A percentile compares a stretch with the other conserved stretches of the same genome.
phyloP scores from a whole-genome alignment of 73 alveolate genomes.

The Tetrahymena malaccensis region DNA sequence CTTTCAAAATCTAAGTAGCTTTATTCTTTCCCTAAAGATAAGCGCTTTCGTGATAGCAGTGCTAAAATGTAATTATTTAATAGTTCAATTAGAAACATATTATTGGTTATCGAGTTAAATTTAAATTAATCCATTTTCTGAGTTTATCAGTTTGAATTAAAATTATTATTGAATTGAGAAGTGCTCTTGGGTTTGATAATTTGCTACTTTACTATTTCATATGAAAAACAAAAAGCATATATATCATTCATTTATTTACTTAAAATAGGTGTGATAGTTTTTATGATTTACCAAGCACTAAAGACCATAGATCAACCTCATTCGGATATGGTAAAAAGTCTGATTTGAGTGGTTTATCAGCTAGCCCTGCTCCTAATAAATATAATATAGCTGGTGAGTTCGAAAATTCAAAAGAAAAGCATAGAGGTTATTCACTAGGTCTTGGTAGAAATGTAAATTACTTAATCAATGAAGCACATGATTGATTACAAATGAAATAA shows the following conservation, averaged over 20 bases:
- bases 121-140: too few species aligned
- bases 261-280: not conserved
- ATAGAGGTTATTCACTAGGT: not conserved
- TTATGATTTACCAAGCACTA: slow-evolving; percentile 28
- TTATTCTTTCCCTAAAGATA: slow-evolving; percentile 15
- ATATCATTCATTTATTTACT: too few species aligned
- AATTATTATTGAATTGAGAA: too few species aligned
- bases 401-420: not conserved
- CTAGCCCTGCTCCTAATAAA: not conserved
- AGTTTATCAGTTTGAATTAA: too few species aligned
- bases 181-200: too few species aligned
- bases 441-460: not conserved
- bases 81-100: not conserved
- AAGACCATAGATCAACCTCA: not conserved
- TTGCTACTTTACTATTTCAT: too few species aligned
- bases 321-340: slow-evolving; percentile 4
- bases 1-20: slow-evolving; percentile 35
- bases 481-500: not conserved
- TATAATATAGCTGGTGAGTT: not conserved
- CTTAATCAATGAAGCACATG: not conserved
- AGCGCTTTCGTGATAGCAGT: slow-evolving; percentile 8
- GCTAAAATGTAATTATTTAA: not conserved
- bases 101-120: not conserved
- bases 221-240: too few species aligned
- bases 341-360: not conserved